phyloP scores from a whole-genome alignment of 2,329 filamentous ascomycete genomes.

The Fusarium nodosum region DNA sequence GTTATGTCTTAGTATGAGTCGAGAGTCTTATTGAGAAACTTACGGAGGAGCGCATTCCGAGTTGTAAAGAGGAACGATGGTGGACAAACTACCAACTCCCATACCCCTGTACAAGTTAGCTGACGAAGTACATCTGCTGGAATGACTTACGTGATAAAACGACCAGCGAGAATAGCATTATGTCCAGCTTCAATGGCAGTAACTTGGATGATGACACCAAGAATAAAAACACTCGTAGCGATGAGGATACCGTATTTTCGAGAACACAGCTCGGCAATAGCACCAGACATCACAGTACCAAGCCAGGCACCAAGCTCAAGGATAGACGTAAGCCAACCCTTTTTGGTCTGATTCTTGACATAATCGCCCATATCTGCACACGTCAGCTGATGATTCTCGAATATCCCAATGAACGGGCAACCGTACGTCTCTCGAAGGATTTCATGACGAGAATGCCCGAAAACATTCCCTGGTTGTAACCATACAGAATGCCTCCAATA shows the following conservation, averaged over 20 bases:
- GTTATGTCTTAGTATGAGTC: background rate
- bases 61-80: constrained; percentile 72
- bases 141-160: constrained; percentile 72
- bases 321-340: constrained; percentile 74
- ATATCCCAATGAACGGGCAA: rapidly evolving
- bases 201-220: constrained; percentile 78
- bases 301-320: constrained; percentile 83
- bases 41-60: constrained; percentile 61
- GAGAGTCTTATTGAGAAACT: background rate
- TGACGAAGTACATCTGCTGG: rapidly evolving
- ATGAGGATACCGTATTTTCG: constrained; percentile 78
- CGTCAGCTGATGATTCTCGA: constrained; percentile 11
- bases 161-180: constrained; percentile 74
- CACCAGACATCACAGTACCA: constrained; percentile 77
- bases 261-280: constrained; percentile 77
- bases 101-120: constrained; percentile 62
- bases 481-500: constrained; percentile 73
- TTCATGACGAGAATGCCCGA: constrained; percentile 74
- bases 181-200: constrained; percentile 69
- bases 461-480: constrained; percentile 77
- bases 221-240: constrained; percentile 74
- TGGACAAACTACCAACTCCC: constrained; percentile 76
- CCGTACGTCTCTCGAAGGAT: constrained; percentile 65
- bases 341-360: constrained; percentile 64
- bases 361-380: constrained; percentile 68